phyloP scores from a whole-genome alignment of 257 asterid genomes.

The Henckelia pumila region DNA sequence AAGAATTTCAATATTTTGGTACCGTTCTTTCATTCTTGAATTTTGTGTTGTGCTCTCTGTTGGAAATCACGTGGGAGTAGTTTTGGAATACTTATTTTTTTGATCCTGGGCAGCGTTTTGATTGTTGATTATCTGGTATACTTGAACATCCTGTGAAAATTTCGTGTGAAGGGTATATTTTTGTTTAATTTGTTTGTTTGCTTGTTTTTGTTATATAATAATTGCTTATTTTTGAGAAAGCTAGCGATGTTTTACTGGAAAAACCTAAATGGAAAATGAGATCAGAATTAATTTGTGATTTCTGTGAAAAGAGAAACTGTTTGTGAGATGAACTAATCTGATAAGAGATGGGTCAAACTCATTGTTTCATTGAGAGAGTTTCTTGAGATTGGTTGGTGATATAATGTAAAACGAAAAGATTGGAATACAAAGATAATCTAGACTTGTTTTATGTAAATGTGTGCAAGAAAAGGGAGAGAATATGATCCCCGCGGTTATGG shows the following conservation, averaged over 20 bases:
- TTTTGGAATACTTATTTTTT: slow-evolving; percentile 6
- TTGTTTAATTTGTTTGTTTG: slow-evolving; percentile 32
- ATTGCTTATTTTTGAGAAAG: slow-evolving; percentile 10
- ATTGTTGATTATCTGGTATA: slow-evolving; percentile 21
- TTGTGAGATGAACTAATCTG: slow-evolving; percentile 22
- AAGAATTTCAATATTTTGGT: slow-evolving; percentile 1
- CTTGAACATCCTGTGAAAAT: slow-evolving; percentile 15
- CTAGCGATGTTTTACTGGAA: slow-evolving; percentile 27
- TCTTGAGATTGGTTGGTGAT: slow-evolving; percentile 26
- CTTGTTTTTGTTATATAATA: slow-evolving; percentile 21
- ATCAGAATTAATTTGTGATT: not conserved
- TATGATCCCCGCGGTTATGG: slow-evolving; percentile 8
- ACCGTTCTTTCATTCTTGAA: slow-evolving; percentile 24
- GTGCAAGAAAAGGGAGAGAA: not conserved
- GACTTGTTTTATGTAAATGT: slow-evolving; percentile 1
- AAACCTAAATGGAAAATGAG: slow-evolving; percentile 22
- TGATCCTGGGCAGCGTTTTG: slow-evolving; percentile 20
- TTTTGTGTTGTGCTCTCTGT: slow-evolving; percentile 23
- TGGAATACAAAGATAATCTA: slow-evolving; percentile 13
- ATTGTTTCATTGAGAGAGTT: slow-evolving; percentile 14
- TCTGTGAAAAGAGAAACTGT: slow-evolving; percentile 17
- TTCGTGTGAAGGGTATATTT: slow-evolving; percentile 24
- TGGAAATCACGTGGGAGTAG: slow-evolving; percentile 12
- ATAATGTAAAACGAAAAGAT: not conserved
- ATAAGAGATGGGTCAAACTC: slow-evolving; percentile 12